These are phyloP conservation scores for Diplodia corticola DNA, from an alignment of 2,329 filamentous ascomycete species.

Conservation along the genomic window DNA sequence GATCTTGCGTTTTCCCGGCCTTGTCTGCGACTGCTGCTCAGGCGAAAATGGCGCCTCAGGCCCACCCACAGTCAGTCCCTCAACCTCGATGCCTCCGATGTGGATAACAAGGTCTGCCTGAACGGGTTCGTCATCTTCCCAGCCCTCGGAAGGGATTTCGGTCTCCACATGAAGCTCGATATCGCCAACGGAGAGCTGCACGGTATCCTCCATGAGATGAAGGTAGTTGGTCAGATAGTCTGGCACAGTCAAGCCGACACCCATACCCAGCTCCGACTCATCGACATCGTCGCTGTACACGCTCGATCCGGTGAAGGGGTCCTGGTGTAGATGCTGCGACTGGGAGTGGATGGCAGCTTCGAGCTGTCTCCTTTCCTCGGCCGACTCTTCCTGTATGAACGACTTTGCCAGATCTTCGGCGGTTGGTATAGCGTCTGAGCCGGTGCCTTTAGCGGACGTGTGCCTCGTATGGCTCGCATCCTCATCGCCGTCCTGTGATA, in stretches of 20 bases:
- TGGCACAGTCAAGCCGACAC: conserved; percentile 62
- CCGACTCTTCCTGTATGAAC: conserved; percentile 71
- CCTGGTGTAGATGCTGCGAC: conserved; percentile 60
- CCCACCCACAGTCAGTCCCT: conserved; percentile 54
- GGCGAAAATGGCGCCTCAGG: conserved; percentile 23
- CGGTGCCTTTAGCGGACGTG: neutral
- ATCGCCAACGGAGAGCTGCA: conserved; percentile 65
- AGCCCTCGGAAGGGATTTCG: conserved; percentile 44
- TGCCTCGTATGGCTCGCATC: neutral
- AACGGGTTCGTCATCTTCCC: conserved; percentile 59
- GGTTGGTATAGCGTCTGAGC: conserved; percentile 58
- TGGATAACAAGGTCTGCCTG: conserved; percentile 46
- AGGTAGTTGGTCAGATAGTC: conserved; percentile 70
- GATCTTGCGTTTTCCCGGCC: conserved; percentile 66
- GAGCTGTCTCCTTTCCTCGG: conserved; percentile 64
- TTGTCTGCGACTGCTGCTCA: conserved; percentile 35
- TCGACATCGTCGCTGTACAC: conserved; percentile 53
- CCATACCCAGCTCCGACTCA: conserved; percentile 16
- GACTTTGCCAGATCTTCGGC: conserved; percentile 74
- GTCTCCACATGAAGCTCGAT: conserved; percentile 67
- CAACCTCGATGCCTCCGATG: conserved; percentile 64
- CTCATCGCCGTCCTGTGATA: neutral
- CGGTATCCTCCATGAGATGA: conserved; percentile 71
- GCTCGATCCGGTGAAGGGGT: conserved; percentile 45
- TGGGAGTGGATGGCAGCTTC: conserved; percentile 68